Evolutionary conservation across 306 rosid genomes (phyloP).

Genomic region (cucumber (Cucumis sativus)): Cucumber_9930_V3 NC_026655.2:31973001-31973500

Average conservation of each 20-base stretch:
- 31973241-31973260: not conserved
- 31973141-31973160: not conserved
- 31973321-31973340: not conserved
- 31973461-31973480: not conserved
- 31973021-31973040: not conserved
- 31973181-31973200: not conserved
- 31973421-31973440: not conserved
- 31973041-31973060: not conserved
- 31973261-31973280: not conserved
- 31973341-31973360: not conserved
- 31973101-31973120: not conserved
- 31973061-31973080: not conserved
- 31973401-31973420: not conserved
- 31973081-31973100: not conserved
- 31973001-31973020: not conserved
- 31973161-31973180: not conserved
- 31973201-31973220: not conserved
- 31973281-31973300: not conserved
- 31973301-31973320: not conserved
- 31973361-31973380: not conserved
- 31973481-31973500: not conserved
- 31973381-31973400: not conserved
- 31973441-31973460: not conserved
- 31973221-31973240: not conserved
- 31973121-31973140: not conserved